A percentile compares a stretch with the other conserved stretches of the same genome.
Evolutionary conservation across 306 rosid genomes (phyloP).

Genomic region (Herpetospermum pedunculosum): DNA sequence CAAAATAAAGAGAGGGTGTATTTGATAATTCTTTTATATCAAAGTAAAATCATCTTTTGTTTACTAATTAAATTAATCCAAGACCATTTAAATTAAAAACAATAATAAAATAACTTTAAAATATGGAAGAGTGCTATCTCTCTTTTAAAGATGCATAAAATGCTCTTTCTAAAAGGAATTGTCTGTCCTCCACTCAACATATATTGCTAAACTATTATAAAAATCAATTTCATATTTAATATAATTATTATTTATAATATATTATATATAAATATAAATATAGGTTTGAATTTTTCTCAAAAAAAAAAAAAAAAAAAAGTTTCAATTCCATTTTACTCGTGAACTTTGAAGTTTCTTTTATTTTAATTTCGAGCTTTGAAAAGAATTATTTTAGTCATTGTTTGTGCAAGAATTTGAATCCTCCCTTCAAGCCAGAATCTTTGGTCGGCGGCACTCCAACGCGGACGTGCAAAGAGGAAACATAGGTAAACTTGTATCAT

Average conservation of each 20-base stretch:
- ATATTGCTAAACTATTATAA: neutral
- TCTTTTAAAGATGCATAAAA: slow-evolving; percentile 3
- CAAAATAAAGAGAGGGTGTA: neutral
- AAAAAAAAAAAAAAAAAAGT: too few relatives aligned
- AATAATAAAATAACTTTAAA: neutral
- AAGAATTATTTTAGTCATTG: too few relatives aligned
- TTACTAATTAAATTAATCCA: neutral
- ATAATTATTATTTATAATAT: neutral
- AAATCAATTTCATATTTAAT: neutral
- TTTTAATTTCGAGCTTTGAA: too few relatives aligned
- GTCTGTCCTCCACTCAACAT: neutral
- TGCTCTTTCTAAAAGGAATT: neutral
- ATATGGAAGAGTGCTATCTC: slow-evolving; percentile 1
- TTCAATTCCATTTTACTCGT: too few relatives aligned
- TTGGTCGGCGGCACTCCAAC: too few relatives aligned
- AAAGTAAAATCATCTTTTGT: neutral
- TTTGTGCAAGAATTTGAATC: too few relatives aligned
- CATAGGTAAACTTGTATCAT: too few relatives aligned
- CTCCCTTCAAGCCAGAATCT: too few relatives aligned
- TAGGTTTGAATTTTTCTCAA: too few relatives aligned
- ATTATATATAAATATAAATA: too few relatives aligned
- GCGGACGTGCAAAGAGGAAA: too few relatives aligned
- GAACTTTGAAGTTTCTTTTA: too few relatives aligned
- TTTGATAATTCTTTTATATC: neutral
- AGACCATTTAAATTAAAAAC: neutral